Evolutionary conservation across 2,329 filamentous ascomycete genomes (phyloP).

Genomic region (Monosporascus ibericus): DNA sequence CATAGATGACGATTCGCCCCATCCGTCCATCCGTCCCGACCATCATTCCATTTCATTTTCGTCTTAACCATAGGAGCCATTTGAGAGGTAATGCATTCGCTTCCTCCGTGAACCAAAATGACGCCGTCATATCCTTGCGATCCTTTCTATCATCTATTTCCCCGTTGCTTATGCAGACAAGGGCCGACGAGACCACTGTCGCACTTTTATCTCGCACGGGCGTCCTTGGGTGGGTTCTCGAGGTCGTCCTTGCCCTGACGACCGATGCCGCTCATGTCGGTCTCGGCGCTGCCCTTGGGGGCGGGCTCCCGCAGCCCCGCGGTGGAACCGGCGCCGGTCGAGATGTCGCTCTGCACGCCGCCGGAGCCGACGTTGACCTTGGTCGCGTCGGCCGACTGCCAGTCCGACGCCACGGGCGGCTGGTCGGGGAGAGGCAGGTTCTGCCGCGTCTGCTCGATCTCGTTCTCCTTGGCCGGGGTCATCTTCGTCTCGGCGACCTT

Average conservation of each 20-base stretch:
- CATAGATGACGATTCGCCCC: neutral
- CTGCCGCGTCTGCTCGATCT: conserved; percentile 61
- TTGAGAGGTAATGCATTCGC: neutral
- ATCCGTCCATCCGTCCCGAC: neutral
- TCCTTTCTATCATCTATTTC: neutral
- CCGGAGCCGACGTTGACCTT: conserved; percentile 68
- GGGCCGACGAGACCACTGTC: neutral
- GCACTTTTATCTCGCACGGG: conserved; percentile 36
- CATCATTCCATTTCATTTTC: neutral
- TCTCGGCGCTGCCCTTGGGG: conserved; percentile 44
- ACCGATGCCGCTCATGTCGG: conserved; percentile 55
- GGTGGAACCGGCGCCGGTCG: conserved; percentile 40
- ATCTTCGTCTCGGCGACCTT: conserved; percentile 19
- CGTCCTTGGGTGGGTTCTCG: conserved; percentile 52
- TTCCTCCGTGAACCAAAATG: neutral
- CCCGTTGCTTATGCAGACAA: neutral
- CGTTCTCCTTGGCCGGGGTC: conserved; percentile 50
- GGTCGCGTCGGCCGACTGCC: conserved; percentile 63
- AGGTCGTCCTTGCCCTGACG: conserved; percentile 57
- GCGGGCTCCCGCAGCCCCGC: conserved; percentile 53
- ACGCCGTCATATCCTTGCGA: neutral
- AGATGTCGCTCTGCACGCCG: conserved; percentile 45
- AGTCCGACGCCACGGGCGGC: conserved; percentile 71
- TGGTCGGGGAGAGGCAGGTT: conserved; percentile 77
- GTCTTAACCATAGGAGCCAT: neutral